Conservation (phyloP, 257 asterid species). For the Petrea volubilis region DNA sequence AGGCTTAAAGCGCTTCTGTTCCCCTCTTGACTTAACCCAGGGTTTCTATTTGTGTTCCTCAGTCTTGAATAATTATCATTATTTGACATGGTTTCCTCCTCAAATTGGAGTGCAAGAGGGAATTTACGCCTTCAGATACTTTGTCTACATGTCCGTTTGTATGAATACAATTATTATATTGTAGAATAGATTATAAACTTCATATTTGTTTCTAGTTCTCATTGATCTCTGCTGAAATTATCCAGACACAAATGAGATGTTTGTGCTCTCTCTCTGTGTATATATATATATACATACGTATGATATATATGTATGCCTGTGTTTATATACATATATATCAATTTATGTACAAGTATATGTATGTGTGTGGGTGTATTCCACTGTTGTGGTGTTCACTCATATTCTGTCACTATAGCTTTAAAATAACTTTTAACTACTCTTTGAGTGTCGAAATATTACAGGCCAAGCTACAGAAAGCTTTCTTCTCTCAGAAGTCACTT, state of each 20-base stretch:
- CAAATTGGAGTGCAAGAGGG: no score
- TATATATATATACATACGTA: no score
- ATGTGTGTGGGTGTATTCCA: neutral
- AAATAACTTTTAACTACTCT: conserved; percentile 16
- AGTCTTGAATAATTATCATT: neutral
- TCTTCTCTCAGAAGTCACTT: conserved; percentile 70
- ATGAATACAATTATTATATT: no score
- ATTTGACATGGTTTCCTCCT: no score
- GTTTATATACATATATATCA: neutral
- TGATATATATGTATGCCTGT: no score
- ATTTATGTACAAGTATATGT: neutral
- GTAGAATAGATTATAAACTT: no score
- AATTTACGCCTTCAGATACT: no score
- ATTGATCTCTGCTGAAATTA: no score
- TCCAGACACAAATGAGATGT: no score
- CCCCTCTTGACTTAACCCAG: neutral
- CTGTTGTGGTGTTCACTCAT: neutral
- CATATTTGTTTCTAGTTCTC: no score
- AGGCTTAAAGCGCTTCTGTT: neutral
- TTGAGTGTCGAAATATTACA: conserved; percentile 32
- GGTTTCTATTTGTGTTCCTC: neutral
- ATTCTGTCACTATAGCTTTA: conserved; percentile 1
- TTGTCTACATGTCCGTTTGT: no score
- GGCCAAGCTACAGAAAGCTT: conserved; percentile 98
- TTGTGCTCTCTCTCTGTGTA: neutral